phyloP scores from a whole-genome alignment of 495 filamentous ascomycete genomes.

The Aspergillus heteromorphus region DNA sequence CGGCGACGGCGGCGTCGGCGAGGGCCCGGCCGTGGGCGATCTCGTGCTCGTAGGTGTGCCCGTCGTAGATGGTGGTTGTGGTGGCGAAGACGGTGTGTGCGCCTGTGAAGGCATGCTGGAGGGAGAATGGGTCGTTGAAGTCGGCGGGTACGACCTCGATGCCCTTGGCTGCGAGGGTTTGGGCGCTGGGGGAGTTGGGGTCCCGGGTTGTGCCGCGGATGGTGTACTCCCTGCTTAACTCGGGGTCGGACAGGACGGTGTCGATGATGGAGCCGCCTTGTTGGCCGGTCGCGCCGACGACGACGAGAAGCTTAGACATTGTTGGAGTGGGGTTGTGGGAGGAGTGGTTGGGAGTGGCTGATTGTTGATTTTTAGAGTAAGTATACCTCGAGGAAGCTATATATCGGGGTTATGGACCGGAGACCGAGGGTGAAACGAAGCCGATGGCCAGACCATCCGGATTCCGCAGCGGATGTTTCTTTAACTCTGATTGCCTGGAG shows the following conservation, averaged over 20 bases:
- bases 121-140: conserved; percentile 24
- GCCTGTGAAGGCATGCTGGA: conserved; percentile 35
- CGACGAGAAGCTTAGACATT: conserved; percentile 3
- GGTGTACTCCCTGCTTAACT: background rate
- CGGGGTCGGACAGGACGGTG: background rate
- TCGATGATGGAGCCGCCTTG: conserved; percentile 7
- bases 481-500: too few species aligned
- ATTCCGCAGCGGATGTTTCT: too few species aligned
- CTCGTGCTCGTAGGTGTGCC: conserved; percentile 27
- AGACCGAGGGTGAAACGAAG: too few species aligned
- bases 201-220: conserved; percentile 6
- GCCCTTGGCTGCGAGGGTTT: conserved; percentile 10
- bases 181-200: background rate
- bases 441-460: too few species aligned
- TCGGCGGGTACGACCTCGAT: conserved; percentile 35
- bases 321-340: background rate
- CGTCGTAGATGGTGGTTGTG: conserved; percentile 30
- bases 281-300: conserved; percentile 5
- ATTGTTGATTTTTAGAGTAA: too few species aligned
- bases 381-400: too few species aligned
- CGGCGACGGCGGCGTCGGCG: conserved; percentile 36
- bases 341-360: too few species aligned
- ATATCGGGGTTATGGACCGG: too few species aligned
- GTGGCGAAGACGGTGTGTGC: conserved; percentile 43
- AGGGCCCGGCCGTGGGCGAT: conserved; percentile 36